Base-by-base conservation (phyloP, 805 yeast species). In the Kazachstania viticola region DNA sequence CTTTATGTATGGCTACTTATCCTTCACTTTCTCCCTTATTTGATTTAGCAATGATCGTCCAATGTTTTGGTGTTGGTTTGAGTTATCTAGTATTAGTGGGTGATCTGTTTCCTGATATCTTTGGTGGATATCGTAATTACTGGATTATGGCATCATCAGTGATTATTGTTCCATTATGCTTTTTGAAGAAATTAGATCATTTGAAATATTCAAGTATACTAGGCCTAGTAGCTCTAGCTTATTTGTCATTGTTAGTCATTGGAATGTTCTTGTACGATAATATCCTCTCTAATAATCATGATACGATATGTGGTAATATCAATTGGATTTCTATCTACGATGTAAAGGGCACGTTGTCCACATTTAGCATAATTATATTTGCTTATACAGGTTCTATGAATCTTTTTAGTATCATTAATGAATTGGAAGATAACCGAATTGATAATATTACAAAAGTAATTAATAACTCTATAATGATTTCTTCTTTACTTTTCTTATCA, bases 321-420 rank as follows among this genome's bases (percentile, higher is more conserved):
- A 56, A 61, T 19, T 52, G 64, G 48, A 44, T 61, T 36, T 42
- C 51, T n/a, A 64, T 71, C 2, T 62, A 67, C 25, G 62, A 65
- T 16, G 37, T 56, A 19, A 58, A 58, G 31, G 67, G 69, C 1
- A 49, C 71, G 6, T 57, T 78, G 36, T 66, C 79, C 16, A 73
- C 84, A 6, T 75, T 81, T 45, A 79, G 82, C 17, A 76, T 81
- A 34, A 69, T 80, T 23, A 76, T 81, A 11, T 77, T 81, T 55
- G 91, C 93, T 1, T 81, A 69, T 54, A 79, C 88, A 1, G 84
- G 91, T 31, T 79, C 79, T 37, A 88, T 81, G 59, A 81, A 79
- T 54, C 72, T 80, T 65, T 79, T 76, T 50, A 75, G 84, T 8
- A 78, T 81, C 32, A 70, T 77, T 46, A 75, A 78, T 46, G 94